phyloP scores from a whole-genome alignment of 495 filamentous ascomycete species.

The Mycothermus thermophilus region DNA sequence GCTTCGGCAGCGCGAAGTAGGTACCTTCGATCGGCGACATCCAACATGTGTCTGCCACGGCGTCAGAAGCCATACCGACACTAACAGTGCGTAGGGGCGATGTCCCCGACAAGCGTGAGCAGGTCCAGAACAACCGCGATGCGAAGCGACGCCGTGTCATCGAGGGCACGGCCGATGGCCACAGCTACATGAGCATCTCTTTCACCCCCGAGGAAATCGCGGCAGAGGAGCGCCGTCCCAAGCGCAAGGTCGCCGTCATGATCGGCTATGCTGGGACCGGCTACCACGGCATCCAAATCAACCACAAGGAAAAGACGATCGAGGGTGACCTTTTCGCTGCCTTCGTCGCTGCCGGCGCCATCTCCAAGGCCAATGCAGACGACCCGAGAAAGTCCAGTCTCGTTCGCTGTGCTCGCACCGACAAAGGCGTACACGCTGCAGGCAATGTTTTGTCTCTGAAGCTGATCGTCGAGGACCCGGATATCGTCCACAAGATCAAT shows the following conservation, averaged over 20 bases:
- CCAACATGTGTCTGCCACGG: too few species aligned
- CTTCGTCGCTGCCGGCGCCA: constrained; percentile 76
- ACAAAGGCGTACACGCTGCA: constrained; percentile 95
- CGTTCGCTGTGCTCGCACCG: constrained; percentile 84
- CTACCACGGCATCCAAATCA: constrained; percentile 91
- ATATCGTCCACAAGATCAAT: constrained; percentile 86
- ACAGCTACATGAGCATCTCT: constrained; percentile 30
- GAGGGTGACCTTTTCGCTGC: constrained; percentile 93
- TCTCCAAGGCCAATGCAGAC: constrained; percentile 89
- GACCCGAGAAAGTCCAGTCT: constrained; percentile 94
- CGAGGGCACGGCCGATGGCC: constrained; percentile 27
- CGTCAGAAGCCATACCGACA: constrained; percentile 16
- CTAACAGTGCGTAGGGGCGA: constrained; percentile 16
- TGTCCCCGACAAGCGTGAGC: constrained; percentile 44
- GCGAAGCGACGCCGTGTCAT: constrained; percentile 39
- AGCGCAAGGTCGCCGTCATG: constrained; percentile 89
- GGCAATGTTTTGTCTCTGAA: constrained; percentile 94
- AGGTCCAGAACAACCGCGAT: constrained; percentile 40
- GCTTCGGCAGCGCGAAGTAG: constrained; percentile 16
- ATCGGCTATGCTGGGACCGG: constrained; percentile 94
- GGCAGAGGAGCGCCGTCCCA: constrained; percentile 70
- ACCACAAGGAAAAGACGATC: constrained; percentile 69
- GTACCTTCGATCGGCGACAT: too few species aligned
- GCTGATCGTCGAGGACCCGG: constrained; percentile 80
- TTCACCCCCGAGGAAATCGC: constrained; percentile 60